These are phyloP conservation scores for Pouteria glomerata DNA, from an alignment of 148 eudicot species.

Conservation along the genomic window DNA sequence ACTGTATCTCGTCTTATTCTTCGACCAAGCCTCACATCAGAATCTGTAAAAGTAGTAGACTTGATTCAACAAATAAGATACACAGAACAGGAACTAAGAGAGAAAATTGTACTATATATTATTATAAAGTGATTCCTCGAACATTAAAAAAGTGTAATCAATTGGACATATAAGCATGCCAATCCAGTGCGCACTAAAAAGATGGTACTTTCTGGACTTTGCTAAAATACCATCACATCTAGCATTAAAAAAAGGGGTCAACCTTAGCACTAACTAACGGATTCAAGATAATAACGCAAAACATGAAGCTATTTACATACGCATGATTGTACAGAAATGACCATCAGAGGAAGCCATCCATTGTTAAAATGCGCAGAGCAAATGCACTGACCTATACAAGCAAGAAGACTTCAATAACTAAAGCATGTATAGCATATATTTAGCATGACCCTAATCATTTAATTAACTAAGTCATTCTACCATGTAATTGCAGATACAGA, in stretches of 20 bases:
- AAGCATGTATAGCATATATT: background rate
- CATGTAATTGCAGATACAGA: background rate
- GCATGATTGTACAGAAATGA: background rate
- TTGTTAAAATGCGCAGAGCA: background rate
- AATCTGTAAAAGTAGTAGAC: conserved; percentile 41
- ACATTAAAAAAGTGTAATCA: background rate
- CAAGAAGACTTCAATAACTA: background rate
- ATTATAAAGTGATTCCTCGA: background rate
- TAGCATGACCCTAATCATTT: background rate
- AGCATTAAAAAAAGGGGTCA: background rate
- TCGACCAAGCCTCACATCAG: conserved; percentile 98
- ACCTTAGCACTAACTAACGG: background rate
- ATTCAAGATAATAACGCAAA: background rate
- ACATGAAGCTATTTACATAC: background rate
- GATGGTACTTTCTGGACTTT: background rate
- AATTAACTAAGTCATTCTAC: background rate
- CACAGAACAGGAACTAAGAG: background rate
- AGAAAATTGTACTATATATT: background rate
- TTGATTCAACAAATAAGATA: background rate
- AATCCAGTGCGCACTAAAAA: background rate
- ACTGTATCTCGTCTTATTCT: conserved; percentile 94
- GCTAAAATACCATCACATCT: background rate
- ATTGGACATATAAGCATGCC: background rate
- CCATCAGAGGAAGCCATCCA: background rate
- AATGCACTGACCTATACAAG: background rate